Conservation (phyloP, 352 stramenopile genomes). For the Pythium diclinum region DNA sequence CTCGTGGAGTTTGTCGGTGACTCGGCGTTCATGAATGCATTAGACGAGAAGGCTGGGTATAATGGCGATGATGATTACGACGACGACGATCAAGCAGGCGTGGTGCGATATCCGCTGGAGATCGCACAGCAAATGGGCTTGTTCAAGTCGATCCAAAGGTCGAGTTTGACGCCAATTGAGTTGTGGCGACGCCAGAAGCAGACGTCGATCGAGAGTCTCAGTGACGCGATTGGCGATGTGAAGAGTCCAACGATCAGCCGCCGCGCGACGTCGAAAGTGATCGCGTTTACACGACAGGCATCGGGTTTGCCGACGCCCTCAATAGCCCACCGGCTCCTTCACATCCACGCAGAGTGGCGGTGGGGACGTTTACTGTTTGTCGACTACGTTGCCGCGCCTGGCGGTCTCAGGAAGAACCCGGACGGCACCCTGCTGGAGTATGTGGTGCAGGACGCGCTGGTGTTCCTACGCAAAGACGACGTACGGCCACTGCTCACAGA, state of each 20-base stretch:
- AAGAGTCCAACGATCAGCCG: not conserved
- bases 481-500: constrained; percentile 1
- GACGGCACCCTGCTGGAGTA: constrained; percentile 34
- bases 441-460: constrained; percentile 37
- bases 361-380: constrained; percentile 30
- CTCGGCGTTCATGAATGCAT: not conserved
- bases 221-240: not conserved
- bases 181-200: not conserved
- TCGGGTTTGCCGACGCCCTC: not conserved
- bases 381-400: constrained; percentile 17
- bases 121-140: constrained; percentile 20
- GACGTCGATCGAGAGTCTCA: not conserved
- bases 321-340: constrained; percentile 13
- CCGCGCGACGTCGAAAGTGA: too few species aligned
- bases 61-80: not conserved
- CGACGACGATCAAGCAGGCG: not conserved
- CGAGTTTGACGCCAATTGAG: constrained; percentile 7
- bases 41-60: not conserved
- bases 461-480: constrained; percentile 10
- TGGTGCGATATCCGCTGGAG: constrained; percentile 13
- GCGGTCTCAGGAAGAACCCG: constrained; percentile 6
- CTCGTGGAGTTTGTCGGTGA: not conserved
- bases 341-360: constrained; percentile 27
- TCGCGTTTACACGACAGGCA: too few species aligned
- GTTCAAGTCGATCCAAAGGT: not conserved